A percentile compares a stretch with the other conserved stretches of the same genome.
These are phyloP conservation scores for Xylaria sp. DNA, from an alignment of 2,329 filamentous ascomycete species.

Conservation along the genomic window DNA sequence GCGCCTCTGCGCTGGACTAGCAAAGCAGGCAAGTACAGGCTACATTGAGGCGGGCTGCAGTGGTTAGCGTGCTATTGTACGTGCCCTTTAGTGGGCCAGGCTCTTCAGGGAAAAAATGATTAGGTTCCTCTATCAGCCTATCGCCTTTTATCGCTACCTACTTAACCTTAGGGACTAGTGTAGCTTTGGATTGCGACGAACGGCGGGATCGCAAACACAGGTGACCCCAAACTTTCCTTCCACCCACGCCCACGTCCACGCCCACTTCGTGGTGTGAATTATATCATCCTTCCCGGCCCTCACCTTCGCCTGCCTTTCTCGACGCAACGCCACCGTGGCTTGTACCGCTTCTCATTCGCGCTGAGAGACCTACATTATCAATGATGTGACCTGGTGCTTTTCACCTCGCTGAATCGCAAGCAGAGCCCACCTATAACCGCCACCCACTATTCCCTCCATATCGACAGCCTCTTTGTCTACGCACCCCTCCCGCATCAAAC, in stretches of 20 bases:
- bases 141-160: too few species aligned
- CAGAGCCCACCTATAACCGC: conserved; percentile 9
- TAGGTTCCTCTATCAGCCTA: conserved; percentile 9
- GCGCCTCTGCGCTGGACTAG: not conserved
- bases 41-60: not conserved
- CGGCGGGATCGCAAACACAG: conserved; percentile 22
- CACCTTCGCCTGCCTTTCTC: not conserved
- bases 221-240: conserved; percentile 12
- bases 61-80: not conserved
- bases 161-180: too few species aligned
- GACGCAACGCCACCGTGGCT: conserved; percentile 5
- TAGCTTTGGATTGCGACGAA: conserved; percentile 22
- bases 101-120: conserved; percentile 19
- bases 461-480: not conserved
- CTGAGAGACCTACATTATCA: conserved; percentile 12
- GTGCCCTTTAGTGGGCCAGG: conserved; percentile 3
- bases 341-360: not conserved
- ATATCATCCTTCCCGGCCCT: not conserved
- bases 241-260: conserved; percentile 1
- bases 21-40: not conserved
- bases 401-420: conserved; percentile 17
- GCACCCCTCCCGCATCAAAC: not conserved
- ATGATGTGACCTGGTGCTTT: conserved; percentile 36
- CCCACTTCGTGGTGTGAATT: conserved; percentile 4
- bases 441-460: not conserved